Evolutionary conservation across 2,329 filamentous ascomycete genomes (phyloP).

Genomic region (Hysterium pulicare): DNA sequence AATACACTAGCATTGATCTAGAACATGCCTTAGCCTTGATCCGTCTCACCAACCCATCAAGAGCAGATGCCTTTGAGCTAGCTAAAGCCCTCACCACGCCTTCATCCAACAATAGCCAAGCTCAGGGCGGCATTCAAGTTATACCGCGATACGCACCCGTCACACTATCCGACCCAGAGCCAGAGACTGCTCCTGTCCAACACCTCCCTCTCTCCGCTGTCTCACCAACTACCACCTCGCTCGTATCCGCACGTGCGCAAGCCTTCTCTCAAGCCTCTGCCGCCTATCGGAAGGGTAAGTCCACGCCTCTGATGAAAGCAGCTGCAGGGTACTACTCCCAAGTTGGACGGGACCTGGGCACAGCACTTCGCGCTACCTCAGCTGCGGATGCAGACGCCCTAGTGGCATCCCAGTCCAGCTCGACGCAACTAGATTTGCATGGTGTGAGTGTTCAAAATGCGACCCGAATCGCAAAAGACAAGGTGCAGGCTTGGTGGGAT

Average conservation of each 20-base stretch:
- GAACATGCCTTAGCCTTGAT: conserved; percentile 53
- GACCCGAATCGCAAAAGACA: conserved; percentile 69
- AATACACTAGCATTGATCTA: conserved; percentile 53
- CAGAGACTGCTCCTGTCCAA: conserved; percentile 20
- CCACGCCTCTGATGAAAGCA: conserved; percentile 69
- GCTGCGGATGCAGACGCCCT: conserved; percentile 67
- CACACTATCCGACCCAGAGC: conserved; percentile 28
- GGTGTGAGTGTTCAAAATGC: conserved; percentile 79
- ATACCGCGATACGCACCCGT: conserved; percentile 47
- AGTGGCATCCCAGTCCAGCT: conserved; percentile 64
- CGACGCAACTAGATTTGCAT: conserved; percentile 70
- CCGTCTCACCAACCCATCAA: conserved; percentile 55
- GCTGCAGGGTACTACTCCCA: conserved; percentile 75
- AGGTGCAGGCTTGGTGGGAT: conserved; percentile 73
- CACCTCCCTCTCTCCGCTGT: conserved; percentile 28
- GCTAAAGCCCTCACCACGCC: conserved; percentile 50
- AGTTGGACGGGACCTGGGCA: conserved; percentile 62
- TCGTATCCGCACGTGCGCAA: conserved; percentile 46
- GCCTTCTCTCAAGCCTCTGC: conserved; percentile 57
- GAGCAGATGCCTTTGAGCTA: conserved; percentile 57
- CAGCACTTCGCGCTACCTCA: conserved; percentile 55
- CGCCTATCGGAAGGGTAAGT: conserved; percentile 61
- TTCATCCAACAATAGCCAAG: conserved; percentile 10
- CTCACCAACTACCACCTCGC: conserved; percentile 39
- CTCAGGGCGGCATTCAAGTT: conserved; percentile 45